phyloP scores from a whole-genome alignment of 208 protist species.

The Leishmania tropica region DNA sequence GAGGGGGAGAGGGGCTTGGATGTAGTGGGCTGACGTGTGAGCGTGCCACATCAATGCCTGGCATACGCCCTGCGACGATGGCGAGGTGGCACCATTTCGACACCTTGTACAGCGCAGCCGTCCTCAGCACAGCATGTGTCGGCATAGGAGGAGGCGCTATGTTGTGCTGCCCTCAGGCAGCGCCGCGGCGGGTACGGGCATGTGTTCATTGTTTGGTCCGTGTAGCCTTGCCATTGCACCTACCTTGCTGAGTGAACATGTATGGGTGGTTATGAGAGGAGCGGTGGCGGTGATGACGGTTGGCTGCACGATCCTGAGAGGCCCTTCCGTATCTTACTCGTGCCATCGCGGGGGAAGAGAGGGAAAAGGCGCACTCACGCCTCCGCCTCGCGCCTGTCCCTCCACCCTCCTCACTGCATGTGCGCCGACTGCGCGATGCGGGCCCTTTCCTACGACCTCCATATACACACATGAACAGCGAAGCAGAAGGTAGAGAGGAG shows the following conservation, averaged over 20 bases:
- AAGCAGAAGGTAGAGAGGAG: background rate
- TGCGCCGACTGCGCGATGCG: background rate
- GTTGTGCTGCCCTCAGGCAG: background rate
- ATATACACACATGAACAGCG: background rate
- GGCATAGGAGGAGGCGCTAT: background rate
- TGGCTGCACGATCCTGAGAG: background rate
- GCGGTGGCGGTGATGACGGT: background rate
- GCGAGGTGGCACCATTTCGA: background rate
- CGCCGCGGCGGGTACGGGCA: background rate
- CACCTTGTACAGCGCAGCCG: background rate
- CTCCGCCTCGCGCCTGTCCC: background rate
- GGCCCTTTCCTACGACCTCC: background rate
- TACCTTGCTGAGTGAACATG: background rate
- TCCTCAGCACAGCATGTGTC: background rate
- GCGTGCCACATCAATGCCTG: background rate
- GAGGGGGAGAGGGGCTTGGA: background rate
- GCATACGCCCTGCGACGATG: background rate
- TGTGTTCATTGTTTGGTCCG: background rate
- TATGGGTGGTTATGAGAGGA: background rate
- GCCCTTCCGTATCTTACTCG: background rate
- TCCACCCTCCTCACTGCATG: background rate
- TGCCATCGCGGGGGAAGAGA: background rate
- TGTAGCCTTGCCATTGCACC: background rate
- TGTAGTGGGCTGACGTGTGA: background rate
- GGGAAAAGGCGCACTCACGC: background rate